A percentile compares a stretch with the other conserved stretches of the same genome.
These are phyloP conservation scores for Adiantum capillusveneris DNA, from an alignment of 75 land plant species.

Conservation along the genomic window DNA sequence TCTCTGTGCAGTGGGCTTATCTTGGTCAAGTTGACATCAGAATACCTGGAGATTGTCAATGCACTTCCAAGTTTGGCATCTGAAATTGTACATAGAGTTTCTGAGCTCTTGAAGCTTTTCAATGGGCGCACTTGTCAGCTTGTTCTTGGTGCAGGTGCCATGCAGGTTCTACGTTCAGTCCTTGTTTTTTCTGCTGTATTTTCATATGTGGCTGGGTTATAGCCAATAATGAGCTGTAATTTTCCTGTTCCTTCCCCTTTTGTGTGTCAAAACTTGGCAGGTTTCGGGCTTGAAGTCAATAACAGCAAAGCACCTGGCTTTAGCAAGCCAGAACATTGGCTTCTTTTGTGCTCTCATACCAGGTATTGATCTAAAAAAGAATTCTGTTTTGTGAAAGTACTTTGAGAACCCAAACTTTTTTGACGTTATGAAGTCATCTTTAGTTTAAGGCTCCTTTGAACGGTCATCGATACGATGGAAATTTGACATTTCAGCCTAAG, in stretches of 20 bases:
- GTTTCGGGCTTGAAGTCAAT: constrained; percentile 97
- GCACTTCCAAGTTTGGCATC: constrained; percentile 72
- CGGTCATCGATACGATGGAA: too few species aligned
- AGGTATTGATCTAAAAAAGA: constrained; percentile 29
- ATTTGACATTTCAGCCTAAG: too few species aligned
- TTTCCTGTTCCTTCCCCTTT: not conserved
- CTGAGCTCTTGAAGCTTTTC: constrained; percentile 79
- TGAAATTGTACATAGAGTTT: constrained; percentile 82
- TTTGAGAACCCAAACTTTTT: too few species aligned
- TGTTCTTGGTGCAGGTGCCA: constrained; percentile 95
- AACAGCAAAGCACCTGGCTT: constrained; percentile 90
- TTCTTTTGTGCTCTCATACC: constrained; percentile 81
- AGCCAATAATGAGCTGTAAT: too few species aligned
- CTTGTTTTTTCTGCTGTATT: not conserved
- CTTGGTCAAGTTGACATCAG: constrained; percentile 88
- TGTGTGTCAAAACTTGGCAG: constrained; percentile 28
- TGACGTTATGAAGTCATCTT: too few species aligned
- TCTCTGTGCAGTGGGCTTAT: constrained; percentile 72
- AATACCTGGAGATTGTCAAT: constrained; percentile 79
- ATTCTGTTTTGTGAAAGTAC: too few species aligned
- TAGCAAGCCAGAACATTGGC: constrained; percentile 92
- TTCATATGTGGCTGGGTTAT: too few species aligned
- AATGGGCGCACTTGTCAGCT: constrained; percentile 92
- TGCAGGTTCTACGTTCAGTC: constrained; percentile 57
- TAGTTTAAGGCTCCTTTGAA: too few species aligned